Conservation (phyloP, 495 filamentous ascomycete species). For the Articulospora tetracladia region DNA sequence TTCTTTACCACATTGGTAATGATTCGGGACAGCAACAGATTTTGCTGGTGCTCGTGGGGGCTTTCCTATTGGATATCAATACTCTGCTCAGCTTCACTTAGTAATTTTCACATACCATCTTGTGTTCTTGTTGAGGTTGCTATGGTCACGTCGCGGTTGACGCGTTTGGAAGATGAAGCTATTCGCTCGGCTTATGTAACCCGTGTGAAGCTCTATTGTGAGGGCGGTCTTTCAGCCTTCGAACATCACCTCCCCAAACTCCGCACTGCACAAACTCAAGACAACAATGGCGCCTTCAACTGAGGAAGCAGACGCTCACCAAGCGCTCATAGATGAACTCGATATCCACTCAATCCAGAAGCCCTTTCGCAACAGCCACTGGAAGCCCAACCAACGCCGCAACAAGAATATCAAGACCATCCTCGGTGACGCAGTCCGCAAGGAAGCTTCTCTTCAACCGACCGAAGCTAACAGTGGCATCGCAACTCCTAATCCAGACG, state of each 20-base stretch:
- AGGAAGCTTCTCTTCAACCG: conserved; percentile 73
- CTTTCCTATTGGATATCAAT: conserved; percentile 61
- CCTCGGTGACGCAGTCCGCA: conserved; percentile 80
- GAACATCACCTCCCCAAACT: not conserved
- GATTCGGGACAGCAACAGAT: conserved; percentile 85
- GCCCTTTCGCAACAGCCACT: conserved; percentile 81
- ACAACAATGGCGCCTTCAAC: conserved; percentile 18
- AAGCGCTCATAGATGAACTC: conserved; percentile 71
- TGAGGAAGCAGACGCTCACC: conserved; percentile 33
- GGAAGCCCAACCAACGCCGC: conserved; percentile 88
- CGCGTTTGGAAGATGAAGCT: conserved; percentile 15
- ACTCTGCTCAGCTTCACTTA: not conserved
- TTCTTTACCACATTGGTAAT: conserved; percentile 85
- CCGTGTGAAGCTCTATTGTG: not conserved
- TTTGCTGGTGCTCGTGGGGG: conserved; percentile 97
- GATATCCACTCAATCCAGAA: conserved; percentile 80
- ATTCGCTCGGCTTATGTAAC: conserved; percentile 12
- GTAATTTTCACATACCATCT: conserved; percentile 11
- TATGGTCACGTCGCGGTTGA: conserved; percentile 11
- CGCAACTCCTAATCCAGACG: conserved; percentile 60
- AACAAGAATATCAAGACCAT: conserved; percentile 99
- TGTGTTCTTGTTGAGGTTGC: not conserved
- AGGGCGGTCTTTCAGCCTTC: not conserved
- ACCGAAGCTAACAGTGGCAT: conserved; percentile 81
- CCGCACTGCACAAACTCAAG: not conserved